Conservation (phyloP, 805 yeast species). For the Lipomyces sp. region DNA sequence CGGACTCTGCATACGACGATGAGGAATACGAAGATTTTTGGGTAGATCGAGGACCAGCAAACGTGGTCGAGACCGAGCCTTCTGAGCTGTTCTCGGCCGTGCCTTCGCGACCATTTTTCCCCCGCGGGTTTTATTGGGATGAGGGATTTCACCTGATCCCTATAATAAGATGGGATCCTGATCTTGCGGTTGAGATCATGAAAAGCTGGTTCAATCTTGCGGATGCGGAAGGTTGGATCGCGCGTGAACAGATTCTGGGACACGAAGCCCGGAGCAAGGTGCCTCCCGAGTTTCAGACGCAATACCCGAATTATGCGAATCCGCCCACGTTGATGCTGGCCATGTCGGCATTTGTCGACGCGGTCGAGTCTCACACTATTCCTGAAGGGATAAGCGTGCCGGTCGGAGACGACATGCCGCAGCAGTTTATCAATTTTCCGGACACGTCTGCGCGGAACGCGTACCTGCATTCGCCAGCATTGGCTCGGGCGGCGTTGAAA, state of each 20-base stretch:
- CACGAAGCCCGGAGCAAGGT: constrained; percentile 87
- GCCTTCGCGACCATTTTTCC: constrained; percentile 93
- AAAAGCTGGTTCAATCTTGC: constrained; percentile 86
- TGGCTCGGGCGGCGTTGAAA: constrained; percentile 47
- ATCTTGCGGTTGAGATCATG: constrained; percentile 55
- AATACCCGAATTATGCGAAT: constrained; percentile 87
- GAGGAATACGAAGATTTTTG: constrained; percentile 57
- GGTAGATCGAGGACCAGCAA: constrained; percentile 39
- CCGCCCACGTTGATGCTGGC: constrained; percentile 89
- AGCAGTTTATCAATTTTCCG: constrained; percentile 6
- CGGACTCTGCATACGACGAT: constrained; percentile 68
- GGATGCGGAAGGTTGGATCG: constrained; percentile 95
- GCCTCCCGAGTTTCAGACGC: constrained; percentile 80
- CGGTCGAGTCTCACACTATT: constrained; percentile 12
- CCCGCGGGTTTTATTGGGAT: constrained; percentile 98
- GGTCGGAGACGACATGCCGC: constrained; percentile 16
- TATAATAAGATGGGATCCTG: constrained; percentile 69
- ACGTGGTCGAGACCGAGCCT: constrained; percentile 66
- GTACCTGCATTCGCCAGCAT: constrained; percentile 59
- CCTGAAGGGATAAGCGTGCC: constrained; percentile 14
- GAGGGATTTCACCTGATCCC: constrained; percentile 95
- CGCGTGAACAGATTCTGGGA: constrained; percentile 92
- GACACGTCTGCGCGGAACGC: constrained; percentile 46
- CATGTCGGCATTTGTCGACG: constrained; percentile 36
- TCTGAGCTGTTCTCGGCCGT: constrained; percentile 76